Base-by-base conservation (phyloP, 768 basidiomycete species). In the Kwoniella newhampshirensis region DNA sequence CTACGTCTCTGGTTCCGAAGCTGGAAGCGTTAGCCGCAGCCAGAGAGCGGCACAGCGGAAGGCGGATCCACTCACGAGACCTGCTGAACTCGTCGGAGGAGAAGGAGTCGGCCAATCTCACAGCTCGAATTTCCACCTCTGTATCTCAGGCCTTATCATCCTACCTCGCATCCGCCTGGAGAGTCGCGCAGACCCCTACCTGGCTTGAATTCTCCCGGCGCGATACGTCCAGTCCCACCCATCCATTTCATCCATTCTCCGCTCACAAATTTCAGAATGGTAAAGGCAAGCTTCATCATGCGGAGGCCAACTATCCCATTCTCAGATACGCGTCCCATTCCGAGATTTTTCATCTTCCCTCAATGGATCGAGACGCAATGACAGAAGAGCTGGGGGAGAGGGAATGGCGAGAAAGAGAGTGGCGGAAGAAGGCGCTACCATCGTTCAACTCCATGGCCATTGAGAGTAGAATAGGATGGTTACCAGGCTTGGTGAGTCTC, bases 361-460 rank as follows among this genome's bases (percentile, higher is more conserved):
- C 60, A 1, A 26, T 60, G 45, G 67, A 63, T 39, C 45, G 68
- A 18, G 55, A 70, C 28, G 67, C 49, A 2, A 18, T 52, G 15
- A 66, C 60, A 0, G 68, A 66, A 39, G 57, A 51, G 43, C 43
- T 73, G 17, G 68, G 64, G 6, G 66, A 63, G 37, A 43, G 51
- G 5, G 63, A 67, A 43, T 68, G 67, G 65, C 70, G 42, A 46
- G 73, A 74, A 32, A 36, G 44, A 12, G 56, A 67, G 50, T 75
- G 66, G 67, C 45, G 63, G 18, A 59, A 61, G 51, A 61, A 62
- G 13, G 67, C 69, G 1, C 42, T 73, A 12, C 74, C 74, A 17
- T 68, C 50, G 17, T 75, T 73, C 57, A 75, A 73, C 39, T 75
- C 71, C 5, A 71, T 71, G 69, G 64, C 74, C 2, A 75, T 75